A percentile compares a stretch with the other conserved stretches of the same genome.
phyloP scores from a whole-genome alignment of 805 yeast species.

The Cyberlindnera saturnus region DNA sequence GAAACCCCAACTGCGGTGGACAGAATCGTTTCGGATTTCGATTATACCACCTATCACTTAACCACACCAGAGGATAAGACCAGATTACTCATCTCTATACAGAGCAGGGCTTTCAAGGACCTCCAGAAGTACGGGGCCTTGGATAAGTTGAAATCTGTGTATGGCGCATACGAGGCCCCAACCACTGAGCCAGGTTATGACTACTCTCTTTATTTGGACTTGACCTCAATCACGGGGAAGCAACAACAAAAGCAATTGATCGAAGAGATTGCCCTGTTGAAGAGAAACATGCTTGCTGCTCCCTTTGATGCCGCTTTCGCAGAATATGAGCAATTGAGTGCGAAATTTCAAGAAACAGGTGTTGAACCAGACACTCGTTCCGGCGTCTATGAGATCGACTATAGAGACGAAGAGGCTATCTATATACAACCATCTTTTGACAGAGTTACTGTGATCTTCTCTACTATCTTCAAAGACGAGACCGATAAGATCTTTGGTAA shows the following conservation, averaged over 20 bases:
- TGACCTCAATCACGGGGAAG: constrained; percentile 35
- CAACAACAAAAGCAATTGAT: constrained; percentile 50
- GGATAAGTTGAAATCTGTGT: constrained; percentile 45
- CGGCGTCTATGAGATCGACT: constrained; percentile 45
- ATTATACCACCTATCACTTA: constrained; percentile 89
- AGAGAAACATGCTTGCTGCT: constrained; percentile 85
- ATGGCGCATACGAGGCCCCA: constrained; percentile 35
- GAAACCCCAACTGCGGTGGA: constrained; percentile 56
- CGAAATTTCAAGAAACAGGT: constrained; percentile 24
- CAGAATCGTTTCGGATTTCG: constrained; percentile 90
- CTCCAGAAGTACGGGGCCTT: constrained; percentile 60
- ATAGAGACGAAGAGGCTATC: constrained; percentile 91
- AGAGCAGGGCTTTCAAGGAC: constrained; percentile 74
- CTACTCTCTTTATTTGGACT: constrained; percentile 67
- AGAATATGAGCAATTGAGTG: constrained; percentile 60
- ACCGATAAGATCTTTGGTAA: constrained; percentile 90
- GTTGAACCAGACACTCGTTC: constrained; percentile 20
- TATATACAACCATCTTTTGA: constrained; percentile 89
- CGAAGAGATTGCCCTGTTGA: constrained; percentile 63
- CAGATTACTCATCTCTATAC: constrained; percentile 58
- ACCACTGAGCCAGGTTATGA: constrained; percentile 71
- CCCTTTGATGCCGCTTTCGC: constrained; percentile 85
- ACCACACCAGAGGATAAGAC: constrained; percentile 79
- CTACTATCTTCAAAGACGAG: constrained; percentile 92
- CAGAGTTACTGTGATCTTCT: constrained; percentile 93